Evolutionary conservation across 441 rosid species (phyloP).

Genomic region (Syzygium syzygioides): DNA sequence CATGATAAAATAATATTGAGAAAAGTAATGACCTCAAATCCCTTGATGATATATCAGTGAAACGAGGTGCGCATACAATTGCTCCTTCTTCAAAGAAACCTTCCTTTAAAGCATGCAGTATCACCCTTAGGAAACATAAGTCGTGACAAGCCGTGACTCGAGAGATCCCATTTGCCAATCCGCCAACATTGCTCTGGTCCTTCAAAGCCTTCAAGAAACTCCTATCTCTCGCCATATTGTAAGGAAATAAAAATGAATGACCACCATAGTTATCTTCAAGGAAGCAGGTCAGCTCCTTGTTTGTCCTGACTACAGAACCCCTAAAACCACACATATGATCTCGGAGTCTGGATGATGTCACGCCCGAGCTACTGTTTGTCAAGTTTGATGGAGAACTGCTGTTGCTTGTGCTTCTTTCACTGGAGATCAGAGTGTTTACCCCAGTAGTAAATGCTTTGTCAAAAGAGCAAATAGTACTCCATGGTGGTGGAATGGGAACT

Average conservation of each 20-base stretch:
- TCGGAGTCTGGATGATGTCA: conserved; percentile 4
- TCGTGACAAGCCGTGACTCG: conserved; percentile 25
- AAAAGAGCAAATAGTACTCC: conserved; percentile 40
- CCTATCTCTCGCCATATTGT: conserved; percentile 13
- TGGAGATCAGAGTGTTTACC: conserved; percentile 15
- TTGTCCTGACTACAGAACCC: conserved; percentile 60
- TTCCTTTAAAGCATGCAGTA: conserved; percentile 63
- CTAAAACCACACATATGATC: conserved; percentile 20
- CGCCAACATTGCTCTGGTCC: conserved; percentile 28
- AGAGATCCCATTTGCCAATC: conserved; percentile 15
- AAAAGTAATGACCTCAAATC: conserved; percentile 18
- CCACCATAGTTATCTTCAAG: conserved; percentile 31
- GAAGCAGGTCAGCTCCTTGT: conserved; percentile 27
- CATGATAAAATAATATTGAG: background rate
- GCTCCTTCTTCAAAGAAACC: conserved; percentile 85
- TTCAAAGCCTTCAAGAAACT: conserved; percentile 22
- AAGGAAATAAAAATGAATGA: conserved; percentile 39
- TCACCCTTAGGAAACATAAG: conserved; percentile 67
- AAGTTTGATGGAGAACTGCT: conserved; percentile 1
- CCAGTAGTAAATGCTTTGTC: conserved; percentile 9
- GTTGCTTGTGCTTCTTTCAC: conserved; percentile 14
- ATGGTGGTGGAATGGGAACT: conserved; percentile 68
- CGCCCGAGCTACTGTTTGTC: conserved; percentile 6
- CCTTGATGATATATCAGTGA: conserved; percentile 44
- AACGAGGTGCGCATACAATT: conserved; percentile 58